A percentile compares a stretch with the other conserved stretches of the same genome.
Conservation (phyloP, 1,284 basidiomycete genomes). For the Austroboletus niveus region DNA sequence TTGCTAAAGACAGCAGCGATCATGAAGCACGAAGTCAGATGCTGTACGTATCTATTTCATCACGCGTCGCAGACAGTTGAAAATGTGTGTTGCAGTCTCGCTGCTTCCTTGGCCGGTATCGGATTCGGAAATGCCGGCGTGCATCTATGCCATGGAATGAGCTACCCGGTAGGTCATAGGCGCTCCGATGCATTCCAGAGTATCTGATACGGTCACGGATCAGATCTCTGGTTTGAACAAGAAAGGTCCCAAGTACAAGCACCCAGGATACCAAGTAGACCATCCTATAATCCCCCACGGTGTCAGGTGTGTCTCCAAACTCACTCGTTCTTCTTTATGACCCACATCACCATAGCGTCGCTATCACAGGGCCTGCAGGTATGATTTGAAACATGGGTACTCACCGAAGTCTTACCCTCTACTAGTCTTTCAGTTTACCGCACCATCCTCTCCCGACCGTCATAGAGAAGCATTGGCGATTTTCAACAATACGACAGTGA, state of each 20-base stretch:
- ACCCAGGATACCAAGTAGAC: conserved; percentile 79
- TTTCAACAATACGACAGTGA: conserved; percentile 66
- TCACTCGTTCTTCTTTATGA: background rate
- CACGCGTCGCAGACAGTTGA: background rate
- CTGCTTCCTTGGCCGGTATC: conserved; percentile 91
- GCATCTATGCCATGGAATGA: conserved; percentile 87
- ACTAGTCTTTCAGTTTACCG: conserved; percentile 88
- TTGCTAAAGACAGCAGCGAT: conserved; percentile 80
- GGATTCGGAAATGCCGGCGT: conserved; percentile 96
- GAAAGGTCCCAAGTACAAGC: conserved; percentile 84
- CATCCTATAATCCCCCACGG: conserved; percentile 94
- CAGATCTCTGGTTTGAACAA: conserved; percentile 96
- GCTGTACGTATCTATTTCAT: conserved; percentile 56
- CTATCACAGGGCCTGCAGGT: conserved; percentile 85
- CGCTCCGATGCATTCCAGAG: conserved; percentile 1
- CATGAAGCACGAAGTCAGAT: conserved; percentile 87
- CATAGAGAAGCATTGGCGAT: conserved; percentile 88
- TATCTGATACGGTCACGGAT: conserved; percentile 6
- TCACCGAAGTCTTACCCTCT: background rate
- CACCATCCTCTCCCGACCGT: conserved; percentile 86
- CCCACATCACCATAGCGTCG: conserved; percentile 49
- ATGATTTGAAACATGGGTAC: conserved; percentile 13
- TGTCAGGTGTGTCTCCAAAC: conserved; percentile 51
- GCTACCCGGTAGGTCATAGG: conserved; percentile 61
- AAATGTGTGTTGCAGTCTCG: conserved; percentile 49